Base-by-base conservation (phyloP, 805 yeast genomes). In the Ogataea neopini region DNA sequence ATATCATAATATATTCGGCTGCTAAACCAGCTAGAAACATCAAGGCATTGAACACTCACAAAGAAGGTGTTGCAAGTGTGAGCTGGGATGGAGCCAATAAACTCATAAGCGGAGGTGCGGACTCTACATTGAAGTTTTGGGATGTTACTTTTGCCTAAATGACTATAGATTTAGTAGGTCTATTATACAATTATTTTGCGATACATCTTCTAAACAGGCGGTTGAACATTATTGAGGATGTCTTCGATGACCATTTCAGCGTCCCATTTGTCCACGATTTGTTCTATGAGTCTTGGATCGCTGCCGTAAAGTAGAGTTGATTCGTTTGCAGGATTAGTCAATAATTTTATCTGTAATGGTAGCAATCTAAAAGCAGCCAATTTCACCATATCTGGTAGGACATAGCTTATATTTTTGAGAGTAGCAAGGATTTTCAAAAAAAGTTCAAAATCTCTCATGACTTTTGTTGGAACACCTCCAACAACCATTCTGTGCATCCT, bases 41-140 rank as follows among this genome's bases (percentile, higher is more conserved):
- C 58, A 88, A 89, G 69, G 66, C 70, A 33, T 70, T 84, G 53
- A 86, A 86, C 59, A 88, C 96, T 1, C 99, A 94, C 62, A 90
- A 87, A 63, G 92, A 81, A 50, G 98, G 98, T 48, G 89, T 88
- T 39, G 78, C 79, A 34, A 80, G 79, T 28, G 88, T 88, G 14
- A 73, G 70, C 40, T 94, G 98, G 97, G 42, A 66, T 8, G 60
- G 62, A 23, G 74, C 73, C 25, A 72, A 66, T 33, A 68, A 71
- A 9, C 63, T 91, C 34, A 79, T 81, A 7, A 80, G 86, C 52
- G 84, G 80, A 17, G 99, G 99, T 30, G 70, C 81, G 13, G 99
- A 94, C 64, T 88, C 92, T 2, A 75, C 84, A 43, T 72, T 92
- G 47, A 91, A 86, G 68, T 68, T 73, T 25, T 94, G 98, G 98